Evolutionary conservation across 164 flowering plant genomes (phyloP).

Genomic region (Pachysandra terminalis): DNA sequence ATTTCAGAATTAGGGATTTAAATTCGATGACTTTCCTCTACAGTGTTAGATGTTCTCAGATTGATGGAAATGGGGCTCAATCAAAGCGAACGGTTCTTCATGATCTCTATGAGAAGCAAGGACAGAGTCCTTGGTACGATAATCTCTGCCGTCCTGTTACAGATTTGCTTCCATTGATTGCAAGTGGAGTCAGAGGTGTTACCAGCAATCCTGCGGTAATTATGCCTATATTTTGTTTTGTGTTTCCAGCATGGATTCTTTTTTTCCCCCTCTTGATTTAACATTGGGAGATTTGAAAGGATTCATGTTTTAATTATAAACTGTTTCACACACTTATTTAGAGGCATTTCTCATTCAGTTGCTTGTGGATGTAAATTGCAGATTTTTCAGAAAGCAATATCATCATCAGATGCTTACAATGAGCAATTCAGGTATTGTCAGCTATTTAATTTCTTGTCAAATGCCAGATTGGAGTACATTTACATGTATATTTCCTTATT

Average conservation of each 20-base stretch:
- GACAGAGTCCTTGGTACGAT: slow-evolving; percentile 99
- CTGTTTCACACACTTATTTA: too few species aligned
- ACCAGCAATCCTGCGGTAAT: slow-evolving; percentile 97
- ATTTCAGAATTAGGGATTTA: not conserved
- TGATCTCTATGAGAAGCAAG: slow-evolving; percentile 84
- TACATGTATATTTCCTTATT: too few species aligned
- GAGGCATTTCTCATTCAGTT: not conserved
- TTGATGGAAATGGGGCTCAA: slow-evolving; percentile 63
- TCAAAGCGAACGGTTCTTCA: slow-evolving; percentile 67
- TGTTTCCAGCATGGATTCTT: not conserved
- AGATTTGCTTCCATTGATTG: slow-evolving; percentile 81
- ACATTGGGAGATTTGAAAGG: too few species aligned
- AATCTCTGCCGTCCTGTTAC: slow-evolving; percentile 99
- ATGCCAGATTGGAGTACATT: too few species aligned
- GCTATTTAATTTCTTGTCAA: not conserved
- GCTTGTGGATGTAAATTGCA: slow-evolving; percentile 31
- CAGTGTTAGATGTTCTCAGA: slow-evolving; percentile 65
- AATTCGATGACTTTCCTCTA: not conserved
- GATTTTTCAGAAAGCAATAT: slow-evolving; percentile 99
- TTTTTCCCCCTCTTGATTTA: too few species aligned
- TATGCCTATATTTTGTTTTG: not conserved
- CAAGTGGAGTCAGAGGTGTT: slow-evolving; percentile 91
- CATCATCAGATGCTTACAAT: slow-evolving; percentile 91
- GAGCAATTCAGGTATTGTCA: slow-evolving; percentile 76
- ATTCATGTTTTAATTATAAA: too few species aligned